Percentiles rank a stretch among this genome's conserved stretches.
These are phyloP conservation scores for Parachaetomium inaequale DNA, from an alignment of 495 filamentous ascomycete genomes.

Conservation along the genomic window DNA sequence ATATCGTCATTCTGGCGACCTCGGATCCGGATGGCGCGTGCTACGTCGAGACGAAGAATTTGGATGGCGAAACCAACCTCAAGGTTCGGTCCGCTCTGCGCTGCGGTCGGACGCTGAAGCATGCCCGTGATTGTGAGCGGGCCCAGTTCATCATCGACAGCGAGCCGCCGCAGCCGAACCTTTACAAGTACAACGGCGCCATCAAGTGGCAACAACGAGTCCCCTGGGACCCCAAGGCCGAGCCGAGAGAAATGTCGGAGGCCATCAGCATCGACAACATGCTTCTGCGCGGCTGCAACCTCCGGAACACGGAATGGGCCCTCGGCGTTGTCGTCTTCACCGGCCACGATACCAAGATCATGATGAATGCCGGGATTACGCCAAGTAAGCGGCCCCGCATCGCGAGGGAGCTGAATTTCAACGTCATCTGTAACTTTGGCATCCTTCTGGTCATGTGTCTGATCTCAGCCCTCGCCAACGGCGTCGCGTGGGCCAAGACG, in stretches of 20 bases:
- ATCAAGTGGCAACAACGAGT: conserved; percentile 81
- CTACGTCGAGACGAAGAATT: conserved; percentile 96
- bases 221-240: conserved; percentile 52
- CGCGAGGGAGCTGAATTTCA: conserved; percentile 90
- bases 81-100: conserved; percentile 92
- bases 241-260: conserved; percentile 77
- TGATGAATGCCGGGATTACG: conserved; percentile 98
- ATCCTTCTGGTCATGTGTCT: conserved; percentile 90
- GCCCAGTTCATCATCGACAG: conserved; percentile 86
- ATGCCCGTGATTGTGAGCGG: conserved; percentile 87
- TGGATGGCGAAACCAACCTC: conserved; percentile 97
- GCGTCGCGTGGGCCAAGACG: conserved; percentile 69
- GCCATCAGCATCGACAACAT: conserved; percentile 93
- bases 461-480: conserved; percentile 78
- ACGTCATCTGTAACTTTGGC: conserved; percentile 94
- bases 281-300: conserved; percentile 84
- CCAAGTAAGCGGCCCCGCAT: conserved; percentile 91
- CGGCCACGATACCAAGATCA: conserved; percentile 96
- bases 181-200: conserved; percentile 89
- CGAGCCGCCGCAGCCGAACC: conserved; percentile 85
- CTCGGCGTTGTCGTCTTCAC: conserved; percentile 96
- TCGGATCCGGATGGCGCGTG: conserved; percentile 93
- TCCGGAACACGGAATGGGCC: conserved; percentile 96
- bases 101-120: conserved; percentile 76
- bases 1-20: conserved; percentile 92